Conservation (phyloP, 352 stramenopile species). For the Bremia lactucae region DNA sequence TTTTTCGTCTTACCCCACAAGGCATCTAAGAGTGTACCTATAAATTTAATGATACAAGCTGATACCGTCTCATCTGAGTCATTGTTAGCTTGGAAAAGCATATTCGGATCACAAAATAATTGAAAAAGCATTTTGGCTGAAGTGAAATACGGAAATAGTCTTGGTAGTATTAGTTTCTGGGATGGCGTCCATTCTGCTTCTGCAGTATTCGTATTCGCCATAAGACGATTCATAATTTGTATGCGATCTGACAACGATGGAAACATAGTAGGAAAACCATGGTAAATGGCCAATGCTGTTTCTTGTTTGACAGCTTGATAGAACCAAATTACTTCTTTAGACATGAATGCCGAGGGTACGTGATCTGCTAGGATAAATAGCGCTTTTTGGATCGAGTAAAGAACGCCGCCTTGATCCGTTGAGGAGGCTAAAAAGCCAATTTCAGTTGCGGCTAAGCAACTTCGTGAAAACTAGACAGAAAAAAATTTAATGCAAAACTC, state of each 20-base stretch:
- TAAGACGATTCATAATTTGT: constrained; percentile 70
- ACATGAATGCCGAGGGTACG: constrained; percentile 11
- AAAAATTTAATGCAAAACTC: background rate
- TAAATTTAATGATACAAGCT: constrained; percentile 30
- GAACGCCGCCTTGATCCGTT: constrained; percentile 28
- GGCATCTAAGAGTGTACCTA: constrained; percentile 44
- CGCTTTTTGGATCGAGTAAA: constrained; percentile 48
- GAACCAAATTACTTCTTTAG: constrained; percentile 48
- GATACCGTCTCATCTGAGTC: constrained; percentile 15
- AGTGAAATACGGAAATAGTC: constrained; percentile 77
- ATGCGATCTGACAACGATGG: constrained; percentile 68
- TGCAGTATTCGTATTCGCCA: constrained; percentile 26
- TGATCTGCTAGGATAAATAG: constrained; percentile 66
- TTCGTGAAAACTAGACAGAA: constrained; percentile 49
- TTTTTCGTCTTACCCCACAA: constrained; percentile 30
- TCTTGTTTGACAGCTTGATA: constrained; percentile 76
- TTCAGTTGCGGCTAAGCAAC: constrained; percentile 46
- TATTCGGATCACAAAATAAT: constrained; percentile 45
- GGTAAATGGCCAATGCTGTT: constrained; percentile 61
- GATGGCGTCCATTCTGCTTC: constrained; percentile 20
- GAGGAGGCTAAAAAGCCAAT: constrained; percentile 32
- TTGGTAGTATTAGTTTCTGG: constrained; percentile 61
- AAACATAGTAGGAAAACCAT: constrained; percentile 72
- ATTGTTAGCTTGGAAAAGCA: constrained; percentile 11
- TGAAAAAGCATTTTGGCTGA: constrained; percentile 79